Percentiles rank a stretch among this genome's conserved stretches.
phyloP scores from a whole-genome alignment of 2,329 filamentous ascomycete species.

The Talaromyces sp. region DNA sequence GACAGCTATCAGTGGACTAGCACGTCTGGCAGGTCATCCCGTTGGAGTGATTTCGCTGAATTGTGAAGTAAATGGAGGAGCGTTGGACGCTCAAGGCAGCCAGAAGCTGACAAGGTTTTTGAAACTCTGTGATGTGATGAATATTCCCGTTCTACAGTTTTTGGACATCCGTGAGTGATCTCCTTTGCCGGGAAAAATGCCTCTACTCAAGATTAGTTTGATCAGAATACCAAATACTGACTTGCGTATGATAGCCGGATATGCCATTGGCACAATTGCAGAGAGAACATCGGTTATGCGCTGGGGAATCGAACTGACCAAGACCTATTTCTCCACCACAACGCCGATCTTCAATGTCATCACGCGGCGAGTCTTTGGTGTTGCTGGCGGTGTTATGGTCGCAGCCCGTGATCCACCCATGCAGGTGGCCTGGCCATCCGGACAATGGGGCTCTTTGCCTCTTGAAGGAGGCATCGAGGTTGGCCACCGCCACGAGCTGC shows the following conservation, averaged over 20 bases:
- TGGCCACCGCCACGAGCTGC: slow-evolving; percentile 57
- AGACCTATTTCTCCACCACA: slow-evolving; percentile 60
- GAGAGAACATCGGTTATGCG: slow-evolving; percentile 62
- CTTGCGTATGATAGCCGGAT: slow-evolving; percentile 40
- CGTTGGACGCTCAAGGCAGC: slow-evolving; percentile 56
- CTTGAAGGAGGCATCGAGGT: slow-evolving; percentile 63
- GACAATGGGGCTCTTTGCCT: slow-evolving; percentile 59
- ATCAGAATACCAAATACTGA: slow-evolving; percentile 9
- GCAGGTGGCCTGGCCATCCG: slow-evolving; percentile 61
- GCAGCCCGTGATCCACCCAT: slow-evolving; percentile 58
- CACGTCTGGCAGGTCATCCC: slow-evolving; percentile 52
- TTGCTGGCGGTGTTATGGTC: slow-evolving; percentile 62
- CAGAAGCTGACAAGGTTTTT: slow-evolving; percentile 59
- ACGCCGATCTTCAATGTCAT: slow-evolving; percentile 62
- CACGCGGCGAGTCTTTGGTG: slow-evolving; percentile 57
- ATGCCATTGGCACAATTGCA: slow-evolving; percentile 60
- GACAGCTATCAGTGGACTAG: slow-evolving; percentile 58
- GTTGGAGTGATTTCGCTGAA: slow-evolving; percentile 59
- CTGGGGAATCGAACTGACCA: slow-evolving; percentile 58
- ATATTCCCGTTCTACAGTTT: slow-evolving; percentile 60
- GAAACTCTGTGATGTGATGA: slow-evolving; percentile 63
- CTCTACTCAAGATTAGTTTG: too few species aligned
- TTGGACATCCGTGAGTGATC: slow-evolving; percentile 51
- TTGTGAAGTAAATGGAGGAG: slow-evolving; percentile 58
- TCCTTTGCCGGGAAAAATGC: neutral